These are phyloP conservation scores for Phtheirospermum japonicum DNA, from an alignment of 257 asterid genomes.

Conservation along the genomic window DNA sequence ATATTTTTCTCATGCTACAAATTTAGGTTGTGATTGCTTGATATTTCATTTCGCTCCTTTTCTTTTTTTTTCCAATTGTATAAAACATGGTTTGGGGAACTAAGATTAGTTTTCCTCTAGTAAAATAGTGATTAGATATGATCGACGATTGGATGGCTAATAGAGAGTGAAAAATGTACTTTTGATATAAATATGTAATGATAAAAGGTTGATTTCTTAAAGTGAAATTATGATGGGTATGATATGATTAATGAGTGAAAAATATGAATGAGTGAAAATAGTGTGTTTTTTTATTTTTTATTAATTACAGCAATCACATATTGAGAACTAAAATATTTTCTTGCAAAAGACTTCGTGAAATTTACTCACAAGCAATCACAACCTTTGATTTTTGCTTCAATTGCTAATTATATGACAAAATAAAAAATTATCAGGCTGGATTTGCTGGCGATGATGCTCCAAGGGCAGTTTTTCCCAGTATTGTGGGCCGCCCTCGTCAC, in stretches of 20 bases:
- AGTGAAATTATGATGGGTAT: not conserved
- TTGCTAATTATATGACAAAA: slow-evolving; percentile 2
- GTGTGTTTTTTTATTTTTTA: not conserved
- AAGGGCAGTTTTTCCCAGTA: slow-evolving; percentile 53
- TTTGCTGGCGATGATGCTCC: slow-evolving; percentile 66
- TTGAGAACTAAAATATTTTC: no score
- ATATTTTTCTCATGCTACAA: not conserved
- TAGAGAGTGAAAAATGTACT: not conserved
- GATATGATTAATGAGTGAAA: not conserved
- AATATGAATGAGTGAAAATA: not conserved
- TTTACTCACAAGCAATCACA: not conserved
- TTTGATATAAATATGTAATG: not conserved
- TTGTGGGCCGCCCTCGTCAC: slow-evolving; percentile 58
- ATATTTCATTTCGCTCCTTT: not conserved
- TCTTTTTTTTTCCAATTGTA: not conserved
- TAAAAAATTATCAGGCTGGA: slow-evolving; percentile 44
- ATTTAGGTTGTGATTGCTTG: not conserved
- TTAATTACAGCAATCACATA: not conserved
- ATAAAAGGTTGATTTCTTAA: not conserved
- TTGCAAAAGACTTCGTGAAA: no score
- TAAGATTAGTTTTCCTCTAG: not conserved
- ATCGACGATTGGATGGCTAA: not conserved
- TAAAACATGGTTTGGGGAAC: not conserved
- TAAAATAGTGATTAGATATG: not conserved
- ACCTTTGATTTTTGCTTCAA: slow-evolving; percentile 1